Evolutionary conservation across 352 stramenopile genomes (phyloP), one percentile per base, ranked within the genome.

Genomic region (Pythium guiyangense): DNA sequence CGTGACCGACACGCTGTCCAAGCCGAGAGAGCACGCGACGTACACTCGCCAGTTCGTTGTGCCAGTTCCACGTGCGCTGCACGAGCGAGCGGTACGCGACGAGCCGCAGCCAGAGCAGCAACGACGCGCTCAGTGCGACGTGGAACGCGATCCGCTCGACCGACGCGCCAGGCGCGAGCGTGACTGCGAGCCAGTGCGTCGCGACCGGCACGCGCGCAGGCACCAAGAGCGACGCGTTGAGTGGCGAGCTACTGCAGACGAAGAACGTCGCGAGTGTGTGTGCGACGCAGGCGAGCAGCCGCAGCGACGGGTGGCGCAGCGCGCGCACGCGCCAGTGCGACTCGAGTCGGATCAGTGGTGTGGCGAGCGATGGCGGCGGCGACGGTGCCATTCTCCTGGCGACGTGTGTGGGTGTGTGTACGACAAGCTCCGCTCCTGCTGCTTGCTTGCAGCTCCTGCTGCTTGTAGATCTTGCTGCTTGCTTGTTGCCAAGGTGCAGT

Each of bases 11-110:
- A n/a, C n/a, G n/a, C n/a, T n/a, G n/a, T n/a, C n/a, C n/a, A n/a
- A n/a, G n/a, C n/a, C n/a, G 63, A 12, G 64, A 74, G 49, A 77
- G 73, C 2, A 48, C 55, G 29, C 54, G 67, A 6, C 48, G 62
- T 12, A 73, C 76, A 49, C 62, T 52, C 27, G 31, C 63, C 40
- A 63, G 71, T 25, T 73, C 66, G 5, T 44, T 52, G 17, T 54
- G 48, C 74, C 77, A 85, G 55, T 85, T 86, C 73, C 74, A 88
- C 20, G 60, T 57, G 31, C 43, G 62, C 52, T 84, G 64, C 34
- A 77, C 48, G 4, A n/a, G n/a, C n/a, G n/a, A n/a, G n/a, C n/a
- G n/a, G n/a, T n/a, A n/a, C n/a, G n/a, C n/a, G n/a, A n/a, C n/a
- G n/a, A n/a, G n/a, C n/a, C n/a, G n/a, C n/a, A n/a, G n/a, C n/a